Conservation (phyloP, 495 filamentous ascomycete species). For the Tetracladium marchalianum region DNA sequence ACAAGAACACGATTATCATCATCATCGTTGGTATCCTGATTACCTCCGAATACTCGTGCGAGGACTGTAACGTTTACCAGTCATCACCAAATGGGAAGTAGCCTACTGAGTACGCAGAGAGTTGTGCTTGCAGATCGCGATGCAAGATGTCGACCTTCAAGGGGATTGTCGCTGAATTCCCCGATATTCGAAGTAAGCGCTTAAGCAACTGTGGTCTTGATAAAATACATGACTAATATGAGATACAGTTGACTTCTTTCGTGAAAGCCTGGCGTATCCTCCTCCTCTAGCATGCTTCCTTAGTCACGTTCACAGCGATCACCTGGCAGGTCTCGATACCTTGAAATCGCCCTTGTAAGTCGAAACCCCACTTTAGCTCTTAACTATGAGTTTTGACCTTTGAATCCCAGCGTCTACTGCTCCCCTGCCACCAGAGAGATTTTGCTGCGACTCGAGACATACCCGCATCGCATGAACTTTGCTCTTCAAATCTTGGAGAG, state of each 20-base stretch:
- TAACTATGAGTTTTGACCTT: background rate
- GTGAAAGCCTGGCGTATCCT: slow-evolving; percentile 38
- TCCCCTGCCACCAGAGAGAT: slow-evolving; percentile 76
- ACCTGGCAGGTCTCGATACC: slow-evolving; percentile 74
- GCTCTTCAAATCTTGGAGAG: slow-evolving; percentile 67
- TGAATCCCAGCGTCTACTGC: slow-evolving; percentile 59
- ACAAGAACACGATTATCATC: too few species aligned
- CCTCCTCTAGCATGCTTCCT: slow-evolving; percentile 80
- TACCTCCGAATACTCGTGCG: too few species aligned
- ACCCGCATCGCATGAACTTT: slow-evolving; percentile 70
- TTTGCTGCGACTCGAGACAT: slow-evolving; percentile 64
- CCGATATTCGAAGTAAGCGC: slow-evolving; percentile 49
- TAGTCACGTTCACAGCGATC: slow-evolving; percentile 89
- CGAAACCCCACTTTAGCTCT: background rate
- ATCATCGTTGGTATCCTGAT: too few species aligned
- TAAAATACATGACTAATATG: too few species aligned
- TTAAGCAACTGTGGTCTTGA: too few species aligned
- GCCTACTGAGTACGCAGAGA: too few species aligned
- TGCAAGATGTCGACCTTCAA: slow-evolving; percentile 70
- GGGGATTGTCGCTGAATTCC: slow-evolving; percentile 62
- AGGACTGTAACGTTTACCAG: too few species aligned
- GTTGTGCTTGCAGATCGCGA: too few species aligned
- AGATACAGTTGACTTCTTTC: slow-evolving; percentile 68
- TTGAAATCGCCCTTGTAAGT: slow-evolving; percentile 59
- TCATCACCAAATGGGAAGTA: too few species aligned